Evolutionary conservation across 2,329 filamentous ascomycete species (phyloP).

Genomic region (Truncatella angustata): DNA sequence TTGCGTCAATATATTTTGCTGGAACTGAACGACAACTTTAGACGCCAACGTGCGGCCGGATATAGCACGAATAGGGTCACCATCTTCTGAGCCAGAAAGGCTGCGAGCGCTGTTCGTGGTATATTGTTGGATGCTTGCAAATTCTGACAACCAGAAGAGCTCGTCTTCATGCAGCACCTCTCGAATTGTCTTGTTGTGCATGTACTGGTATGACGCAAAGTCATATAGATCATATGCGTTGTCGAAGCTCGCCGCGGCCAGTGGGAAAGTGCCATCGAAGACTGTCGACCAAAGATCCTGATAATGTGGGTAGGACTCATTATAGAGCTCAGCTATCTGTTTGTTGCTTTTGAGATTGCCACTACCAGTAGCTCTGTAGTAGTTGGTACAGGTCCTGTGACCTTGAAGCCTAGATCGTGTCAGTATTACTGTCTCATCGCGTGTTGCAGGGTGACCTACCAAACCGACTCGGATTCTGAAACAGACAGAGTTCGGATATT

Average conservation of each 20-base stretch:
- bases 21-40: constrained; percentile 41
- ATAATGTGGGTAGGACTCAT: constrained; percentile 37
- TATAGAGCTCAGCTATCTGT: constrained; percentile 13
- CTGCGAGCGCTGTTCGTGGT: constrained; percentile 53
- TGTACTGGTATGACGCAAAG: constrained; percentile 52
- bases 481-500: constrained; percentile 55
- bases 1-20: constrained; percentile 36
- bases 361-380: constrained; percentile 12
- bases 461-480: constrained; percentile 42
- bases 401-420: constrained; percentile 16
- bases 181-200: constrained; percentile 46
- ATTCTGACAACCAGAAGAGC: constrained; percentile 53
- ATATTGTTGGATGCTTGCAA: constrained; percentile 70
- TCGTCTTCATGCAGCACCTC: constrained; percentile 37
- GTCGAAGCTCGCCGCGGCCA: constrained; percentile 36
- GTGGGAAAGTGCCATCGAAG: constrained; percentile 37
- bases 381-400: constrained; percentile 15
- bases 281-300: constrained; percentile 34
- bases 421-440: background rate
- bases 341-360: constrained; percentile 11
- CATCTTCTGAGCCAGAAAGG: constrained; percentile 45
- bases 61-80: constrained; percentile 45
- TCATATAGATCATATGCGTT: constrained; percentile 56
- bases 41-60: constrained; percentile 51
- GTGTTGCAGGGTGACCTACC: constrained; percentile 34